phyloP scores from a whole-genome alignment of 2,329 filamentous ascomycete species.

The Nannizziopsis arthrosporioides region DNA sequence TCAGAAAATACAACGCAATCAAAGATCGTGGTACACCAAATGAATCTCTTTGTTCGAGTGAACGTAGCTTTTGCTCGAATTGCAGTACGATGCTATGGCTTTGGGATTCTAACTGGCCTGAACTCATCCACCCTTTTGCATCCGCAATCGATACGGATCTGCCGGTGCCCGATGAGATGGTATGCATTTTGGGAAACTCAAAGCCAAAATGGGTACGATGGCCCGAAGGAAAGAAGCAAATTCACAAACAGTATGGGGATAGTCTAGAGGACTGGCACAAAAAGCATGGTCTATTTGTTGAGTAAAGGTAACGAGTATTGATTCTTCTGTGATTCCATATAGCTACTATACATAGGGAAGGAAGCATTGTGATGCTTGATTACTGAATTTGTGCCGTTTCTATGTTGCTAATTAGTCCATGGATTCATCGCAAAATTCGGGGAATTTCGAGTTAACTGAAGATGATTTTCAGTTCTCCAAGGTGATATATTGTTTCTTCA shows the following conservation, averaged over 20 bases:
- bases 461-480: slow-evolving; percentile 51
- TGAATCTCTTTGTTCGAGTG: slow-evolving; percentile 31
- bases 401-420: too few relatives aligned
- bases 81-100: slow-evolving; percentile 40
- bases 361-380: too few relatives aligned
- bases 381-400: too few relatives aligned
- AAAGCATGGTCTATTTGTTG: slow-evolving; percentile 28
- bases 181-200: slow-evolving; percentile 34
- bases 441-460: background rate
- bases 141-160: slow-evolving; percentile 40
- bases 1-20: slow-evolving; percentile 36
- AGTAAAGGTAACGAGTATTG: slow-evolving; percentile 15
- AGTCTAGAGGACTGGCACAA: slow-evolving; percentile 40
- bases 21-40: slow-evolving; percentile 26
- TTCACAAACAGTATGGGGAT: slow-evolving; percentile 31
- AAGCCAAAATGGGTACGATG: slow-evolving; percentile 39
- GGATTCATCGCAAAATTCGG: background rate
- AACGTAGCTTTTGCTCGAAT: slow-evolving; percentile 39
- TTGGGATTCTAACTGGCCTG: slow-evolving; percentile 38
- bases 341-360: too few relatives aligned
- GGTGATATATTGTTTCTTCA: slow-evolving; percentile 51
- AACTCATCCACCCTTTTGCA: slow-evolving; percentile 41
- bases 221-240: slow-evolving; percentile 38
- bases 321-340: too few relatives aligned
- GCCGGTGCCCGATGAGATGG: slow-evolving; percentile 37